Base-by-base conservation (phyloP, 2,329 filamentous ascomycete species). In the Beauveria bassiana region DNA sequence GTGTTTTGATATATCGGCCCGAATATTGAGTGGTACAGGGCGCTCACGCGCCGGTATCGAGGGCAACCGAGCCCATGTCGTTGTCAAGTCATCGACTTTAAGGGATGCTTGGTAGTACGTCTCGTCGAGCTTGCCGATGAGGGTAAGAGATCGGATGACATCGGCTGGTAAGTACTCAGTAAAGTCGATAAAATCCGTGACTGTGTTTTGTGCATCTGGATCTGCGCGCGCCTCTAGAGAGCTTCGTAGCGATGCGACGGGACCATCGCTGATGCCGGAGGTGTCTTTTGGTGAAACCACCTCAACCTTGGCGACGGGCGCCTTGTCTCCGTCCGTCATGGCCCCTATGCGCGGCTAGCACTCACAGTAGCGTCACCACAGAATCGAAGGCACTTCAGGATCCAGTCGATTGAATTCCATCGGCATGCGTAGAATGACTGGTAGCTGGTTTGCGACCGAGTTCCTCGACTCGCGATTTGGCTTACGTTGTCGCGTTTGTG, bases 151-250 rank as follows among this genome's bases (percentile, higher is more conserved):
- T 62, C 86, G 83, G 64, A 81, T 77, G 68, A 89, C 81, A 69
- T 89, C 86, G 56, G 85, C 83, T 12, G 86, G 85, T 1, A 89
- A 80, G 72, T 88, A 87, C 71, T 89, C 86, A 66, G 85, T 87
- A 66, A 86, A 86, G 70, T 88, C 86, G 70, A 88, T 81, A 69
- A 87, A 88, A 71, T 88, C 86, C 63, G 84, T 87, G 20, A 88
- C 81, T n/a, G 85, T 87, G 7, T 86, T 85, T 67, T 88, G 85
- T 28, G 84, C 84, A 75, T 89, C 86, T 6, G 86, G 86, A 65
- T 88, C 86, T 59, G 80, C 78, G 66, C 82, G 81, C 70, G 81
- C 75, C 62, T 78, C 76, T 64, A 83, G 75, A 1, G 78, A 72
- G 61, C 74, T 69, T 64, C 62, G 53, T 28, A 63, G 46, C 7